Conservation (phyloP, 768 basidiomycete genomes). For the Clavaria fumosa region DNA sequence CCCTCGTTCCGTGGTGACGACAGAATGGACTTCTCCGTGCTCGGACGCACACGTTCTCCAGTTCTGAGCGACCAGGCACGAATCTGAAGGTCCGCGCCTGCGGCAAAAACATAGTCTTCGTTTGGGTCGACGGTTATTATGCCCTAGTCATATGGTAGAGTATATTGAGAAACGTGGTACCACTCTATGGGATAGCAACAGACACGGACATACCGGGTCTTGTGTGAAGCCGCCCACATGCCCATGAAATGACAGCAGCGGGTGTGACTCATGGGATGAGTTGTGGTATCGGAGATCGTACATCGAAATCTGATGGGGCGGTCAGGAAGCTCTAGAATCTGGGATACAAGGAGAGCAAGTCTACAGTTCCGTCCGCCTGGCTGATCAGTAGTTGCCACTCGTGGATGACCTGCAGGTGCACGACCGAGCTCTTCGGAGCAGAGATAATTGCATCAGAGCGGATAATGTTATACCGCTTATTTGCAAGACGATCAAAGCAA, state of each 20-base stretch:
- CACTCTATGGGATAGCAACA: too few relatives aligned
- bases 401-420: constrained; percentile 29
- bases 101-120: constrained; percentile 48
- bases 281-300: constrained; percentile 54
- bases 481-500: constrained; percentile 40
- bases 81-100: constrained; percentile 48
- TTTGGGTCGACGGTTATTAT: constrained; percentile 40
- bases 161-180: too few relatives aligned
- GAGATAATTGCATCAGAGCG: too few relatives aligned
- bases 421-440: constrained; percentile 29
- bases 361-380: constrained; percentile 45
- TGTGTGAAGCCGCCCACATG: constrained; percentile 41
- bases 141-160: constrained; percentile 30
- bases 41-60: constrained; percentile 27
- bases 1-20: constrained; percentile 20
- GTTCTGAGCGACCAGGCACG: constrained; percentile 54
- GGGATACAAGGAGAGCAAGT: constrained; percentile 14
- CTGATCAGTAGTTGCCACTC: constrained; percentile 40
- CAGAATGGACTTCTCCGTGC: constrained; percentile 12
- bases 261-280: constrained; percentile 23
- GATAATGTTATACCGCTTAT: constrained; percentile 19
- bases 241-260: constrained; percentile 33
- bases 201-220: constrained; percentile 38
- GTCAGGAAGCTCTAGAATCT: not conserved
- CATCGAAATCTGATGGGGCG: constrained; percentile 31